phyloP scores from a whole-genome alignment of 108 stramenopile genomes.

The Cyclotella atomus region DNA sequence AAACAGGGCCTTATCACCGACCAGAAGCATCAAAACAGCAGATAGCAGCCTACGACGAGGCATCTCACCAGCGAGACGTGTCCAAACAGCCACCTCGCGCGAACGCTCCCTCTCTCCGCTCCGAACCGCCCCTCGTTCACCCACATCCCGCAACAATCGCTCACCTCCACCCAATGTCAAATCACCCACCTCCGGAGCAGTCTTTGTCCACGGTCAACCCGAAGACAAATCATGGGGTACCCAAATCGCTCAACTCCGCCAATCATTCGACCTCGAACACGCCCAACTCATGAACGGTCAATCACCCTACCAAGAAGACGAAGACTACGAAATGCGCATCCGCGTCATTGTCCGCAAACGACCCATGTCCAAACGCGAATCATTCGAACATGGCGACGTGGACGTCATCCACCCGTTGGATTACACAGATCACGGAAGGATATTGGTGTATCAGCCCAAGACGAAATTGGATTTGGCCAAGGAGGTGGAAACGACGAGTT shows the following conservation, averaged over 20 bases:
- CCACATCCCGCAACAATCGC: background rate
- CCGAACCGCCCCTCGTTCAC: background rate
- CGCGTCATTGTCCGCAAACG: conserved; percentile 90
- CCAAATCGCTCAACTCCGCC: conserved; percentile 61
- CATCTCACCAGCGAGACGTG: background rate
- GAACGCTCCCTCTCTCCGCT: conserved; percentile 7
- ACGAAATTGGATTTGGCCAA: conserved; percentile 97
- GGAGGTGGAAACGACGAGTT: conserved; percentile 91
- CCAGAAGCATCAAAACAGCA: background rate
- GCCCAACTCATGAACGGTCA: conserved; percentile 45
- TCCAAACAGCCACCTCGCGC: background rate
- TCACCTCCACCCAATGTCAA: conserved; percentile 2
- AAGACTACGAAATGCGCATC: conserved; percentile 85
- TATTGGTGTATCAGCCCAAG: conserved; percentile 96
- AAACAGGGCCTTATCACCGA: conserved; percentile 8
- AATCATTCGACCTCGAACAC: conserved; percentile 63
- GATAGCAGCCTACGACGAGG: conserved; percentile 6
- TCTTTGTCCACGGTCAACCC: conserved; percentile 52
- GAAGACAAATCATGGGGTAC: conserved; percentile 68
- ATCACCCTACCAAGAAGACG: conserved; percentile 25
- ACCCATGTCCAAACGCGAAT: conserved; percentile 79
- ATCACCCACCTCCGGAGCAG: conserved; percentile 28
- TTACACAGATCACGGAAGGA: conserved; percentile 68
- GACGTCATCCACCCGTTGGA: conserved; percentile 86
- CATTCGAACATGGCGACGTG: conserved; percentile 60